Conservation (phyloP, 805 yeast species). For the Spencermartinsiella europaea region DNA sequence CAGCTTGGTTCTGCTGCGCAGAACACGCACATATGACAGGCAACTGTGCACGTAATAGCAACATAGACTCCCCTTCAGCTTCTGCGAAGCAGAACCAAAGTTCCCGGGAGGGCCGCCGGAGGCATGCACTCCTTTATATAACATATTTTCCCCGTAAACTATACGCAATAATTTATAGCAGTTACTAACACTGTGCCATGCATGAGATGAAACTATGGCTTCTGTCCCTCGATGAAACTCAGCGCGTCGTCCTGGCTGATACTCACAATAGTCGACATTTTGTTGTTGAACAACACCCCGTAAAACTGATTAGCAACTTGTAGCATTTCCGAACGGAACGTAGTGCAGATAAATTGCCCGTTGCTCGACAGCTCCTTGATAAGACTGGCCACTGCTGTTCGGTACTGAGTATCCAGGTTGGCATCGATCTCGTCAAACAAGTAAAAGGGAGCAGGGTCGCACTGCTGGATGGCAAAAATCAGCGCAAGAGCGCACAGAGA, state of each 20-base stretch:
- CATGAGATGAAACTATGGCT: too few relatives aligned
- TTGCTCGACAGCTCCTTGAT: constrained; percentile 54
- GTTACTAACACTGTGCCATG: too few relatives aligned
- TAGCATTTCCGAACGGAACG: constrained; percentile 90
- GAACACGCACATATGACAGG: too few relatives aligned
- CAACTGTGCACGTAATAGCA: too few relatives aligned
- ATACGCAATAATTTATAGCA: too few relatives aligned
- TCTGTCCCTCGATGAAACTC: constrained; percentile 66
- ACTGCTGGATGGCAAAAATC: constrained; percentile 86
- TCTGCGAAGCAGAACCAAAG: too few relatives aligned
- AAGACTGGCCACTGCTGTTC: constrained; percentile 78
- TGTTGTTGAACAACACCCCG: constrained; percentile 80
- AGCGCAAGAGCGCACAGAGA: constrained; percentile 94
- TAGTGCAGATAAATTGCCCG: constrained; percentile 96
- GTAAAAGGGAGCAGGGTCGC: constrained; percentile 97
- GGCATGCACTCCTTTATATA: too few relatives aligned
- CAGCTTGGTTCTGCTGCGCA: too few relatives aligned
- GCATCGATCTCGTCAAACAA: constrained; percentile 97
- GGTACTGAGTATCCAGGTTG: constrained; percentile 84
- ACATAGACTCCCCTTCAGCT: too few relatives aligned
- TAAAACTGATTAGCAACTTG: constrained; percentile 80
- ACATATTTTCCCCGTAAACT: too few relatives aligned
- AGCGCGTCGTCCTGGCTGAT: constrained; percentile 70
- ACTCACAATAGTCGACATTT: constrained; percentile 71
- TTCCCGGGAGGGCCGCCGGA: too few relatives aligned